phyloP scores from a whole-genome alignment of 2,329 filamentous ascomycete species.

The Verticillium klebahnii region DNA sequence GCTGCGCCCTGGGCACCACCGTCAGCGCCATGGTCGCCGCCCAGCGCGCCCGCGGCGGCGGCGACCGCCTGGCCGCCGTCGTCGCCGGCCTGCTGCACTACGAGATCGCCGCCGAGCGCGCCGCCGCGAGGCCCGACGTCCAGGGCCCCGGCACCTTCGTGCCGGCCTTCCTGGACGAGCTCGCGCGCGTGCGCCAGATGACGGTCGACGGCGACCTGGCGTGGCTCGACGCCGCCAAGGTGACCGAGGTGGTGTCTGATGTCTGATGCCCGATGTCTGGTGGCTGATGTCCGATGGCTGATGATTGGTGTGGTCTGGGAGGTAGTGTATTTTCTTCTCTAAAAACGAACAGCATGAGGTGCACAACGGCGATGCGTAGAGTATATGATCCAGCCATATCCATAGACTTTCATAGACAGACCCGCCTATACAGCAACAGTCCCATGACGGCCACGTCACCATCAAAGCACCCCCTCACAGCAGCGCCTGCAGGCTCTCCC shows the following conservation, averaged over 20 bases:
- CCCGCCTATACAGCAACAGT: background rate
- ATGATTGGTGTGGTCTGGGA: too few species aligned
- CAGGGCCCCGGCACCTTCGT: conserved; percentile 83
- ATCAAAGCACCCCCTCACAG: conserved; percentile 24
- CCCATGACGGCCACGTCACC: too few species aligned
- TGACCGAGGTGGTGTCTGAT: conserved; percentile 34
- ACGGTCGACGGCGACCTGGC: conserved; percentile 39
- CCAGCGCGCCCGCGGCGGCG: conserved; percentile 21
- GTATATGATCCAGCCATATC: too few species aligned
- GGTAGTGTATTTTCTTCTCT: too few species aligned
- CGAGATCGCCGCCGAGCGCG: conserved; percentile 67
- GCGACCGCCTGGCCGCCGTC: conserved; percentile 66
- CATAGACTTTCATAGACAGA: background rate
- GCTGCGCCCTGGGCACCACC: conserved; percentile 80
- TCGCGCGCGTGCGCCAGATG: conserved; percentile 45
- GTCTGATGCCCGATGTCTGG: background rate
- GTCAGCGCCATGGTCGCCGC: conserved; percentile 72
- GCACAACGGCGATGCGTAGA: too few species aligned
- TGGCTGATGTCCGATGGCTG: too few species aligned
- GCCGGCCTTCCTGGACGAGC: conserved; percentile 75
- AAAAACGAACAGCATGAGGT: too few species aligned
- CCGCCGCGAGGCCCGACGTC: conserved; percentile 61
- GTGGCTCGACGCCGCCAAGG: conserved; percentile 50
- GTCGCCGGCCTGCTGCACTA: conserved; percentile 72
- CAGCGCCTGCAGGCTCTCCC: conserved; percentile 60